Conservation (phyloP, 2,329 filamentous ascomycete genomes). For the Emericellopsis cladophorae region DNA sequence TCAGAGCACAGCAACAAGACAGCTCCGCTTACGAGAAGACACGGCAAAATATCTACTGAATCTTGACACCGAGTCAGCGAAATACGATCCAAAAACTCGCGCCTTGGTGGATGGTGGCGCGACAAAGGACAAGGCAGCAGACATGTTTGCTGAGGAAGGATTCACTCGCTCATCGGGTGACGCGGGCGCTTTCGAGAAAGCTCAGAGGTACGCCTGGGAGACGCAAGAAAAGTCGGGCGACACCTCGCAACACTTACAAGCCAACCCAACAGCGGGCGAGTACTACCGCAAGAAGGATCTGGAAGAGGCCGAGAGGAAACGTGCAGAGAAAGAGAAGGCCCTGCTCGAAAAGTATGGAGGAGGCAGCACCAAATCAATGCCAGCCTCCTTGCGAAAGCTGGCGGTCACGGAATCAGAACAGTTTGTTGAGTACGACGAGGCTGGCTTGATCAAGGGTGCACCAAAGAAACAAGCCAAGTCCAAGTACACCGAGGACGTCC, state of each 20-base stretch:
- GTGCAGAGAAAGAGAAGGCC: conserved; percentile 53
- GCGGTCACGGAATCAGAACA: conserved; percentile 69
- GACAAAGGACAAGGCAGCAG: conserved; percentile 65
- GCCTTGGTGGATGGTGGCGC: conserved; percentile 80
- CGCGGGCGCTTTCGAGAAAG: conserved; percentile 81
- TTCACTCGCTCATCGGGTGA: conserved; percentile 84
- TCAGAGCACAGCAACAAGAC: conserved; percentile 80
- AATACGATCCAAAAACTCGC: conserved; percentile 94
- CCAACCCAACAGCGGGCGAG: conserved; percentile 90
- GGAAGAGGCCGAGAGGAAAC: conserved; percentile 59
- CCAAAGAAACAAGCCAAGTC: conserved; percentile 66
- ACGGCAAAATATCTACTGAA: conserved; percentile 95
- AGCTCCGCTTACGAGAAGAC: conserved; percentile 86
- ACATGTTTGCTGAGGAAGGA: conserved; percentile 82
- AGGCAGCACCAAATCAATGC: conserved; percentile 40
- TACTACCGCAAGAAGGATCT: conserved; percentile 68
- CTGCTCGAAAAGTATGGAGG: conserved; percentile 75
- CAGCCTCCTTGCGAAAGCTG: conserved; percentile 50
- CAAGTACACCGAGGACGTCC: conserved; percentile 82
- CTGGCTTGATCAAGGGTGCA: conserved; percentile 78
- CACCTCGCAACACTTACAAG: conserved; percentile 79
- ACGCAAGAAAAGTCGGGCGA: conserved; percentile 72
- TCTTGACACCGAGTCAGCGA: conserved; percentile 87
- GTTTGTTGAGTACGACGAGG: conserved; percentile 91
- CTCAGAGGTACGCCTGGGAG: conserved; percentile 89